Percentiles rank a stretch among this genome's conserved stretches.
phyloP scores from a whole-genome alignment of 139 green algal genomes.

The Pleodorina starrii region DNA sequence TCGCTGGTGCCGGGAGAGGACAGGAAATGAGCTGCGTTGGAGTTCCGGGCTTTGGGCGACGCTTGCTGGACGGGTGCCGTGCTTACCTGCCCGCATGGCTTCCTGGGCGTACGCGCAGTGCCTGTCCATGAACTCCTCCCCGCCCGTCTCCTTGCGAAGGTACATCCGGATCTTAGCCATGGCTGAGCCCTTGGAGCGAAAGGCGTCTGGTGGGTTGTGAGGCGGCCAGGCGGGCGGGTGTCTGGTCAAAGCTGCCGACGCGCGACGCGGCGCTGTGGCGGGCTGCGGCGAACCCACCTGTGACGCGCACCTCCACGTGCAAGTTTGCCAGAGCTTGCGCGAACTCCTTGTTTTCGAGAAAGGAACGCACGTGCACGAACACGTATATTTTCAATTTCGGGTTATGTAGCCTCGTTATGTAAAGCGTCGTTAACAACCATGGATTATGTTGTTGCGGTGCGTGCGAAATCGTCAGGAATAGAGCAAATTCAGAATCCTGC shows the following conservation, averaged over 20 bases:
- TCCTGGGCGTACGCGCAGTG: not conserved
- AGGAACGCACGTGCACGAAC: not conserved
- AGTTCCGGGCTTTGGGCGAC: too few relatives aligned
- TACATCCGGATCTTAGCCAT: not conserved
- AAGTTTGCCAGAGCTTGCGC: not conserved
- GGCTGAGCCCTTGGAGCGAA: not conserved
- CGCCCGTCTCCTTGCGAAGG: not conserved
- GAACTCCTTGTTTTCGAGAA: not conserved
- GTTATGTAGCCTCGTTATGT: not conserved
- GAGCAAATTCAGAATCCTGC: not conserved
- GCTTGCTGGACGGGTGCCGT: too few relatives aligned
- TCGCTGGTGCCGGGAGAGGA: too few relatives aligned
- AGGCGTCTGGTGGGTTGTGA: not conserved
- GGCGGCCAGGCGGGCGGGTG: too few relatives aligned
- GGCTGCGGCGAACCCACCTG: too few relatives aligned
- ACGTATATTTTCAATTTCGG: not conserved
- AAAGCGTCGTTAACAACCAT: not conserved
- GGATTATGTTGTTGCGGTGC: not conserved
- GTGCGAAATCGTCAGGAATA: not conserved
- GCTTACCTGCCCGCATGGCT: not conserved
- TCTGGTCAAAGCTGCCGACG: too few relatives aligned
- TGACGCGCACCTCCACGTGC: not conserved
- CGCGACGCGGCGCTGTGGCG: too few relatives aligned
- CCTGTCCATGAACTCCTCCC: not conserved
- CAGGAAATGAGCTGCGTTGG: too few relatives aligned